phyloP scores from a whole-genome alignment of 2,329 filamentous ascomycete species.

The Zalaria obscura region DNA sequence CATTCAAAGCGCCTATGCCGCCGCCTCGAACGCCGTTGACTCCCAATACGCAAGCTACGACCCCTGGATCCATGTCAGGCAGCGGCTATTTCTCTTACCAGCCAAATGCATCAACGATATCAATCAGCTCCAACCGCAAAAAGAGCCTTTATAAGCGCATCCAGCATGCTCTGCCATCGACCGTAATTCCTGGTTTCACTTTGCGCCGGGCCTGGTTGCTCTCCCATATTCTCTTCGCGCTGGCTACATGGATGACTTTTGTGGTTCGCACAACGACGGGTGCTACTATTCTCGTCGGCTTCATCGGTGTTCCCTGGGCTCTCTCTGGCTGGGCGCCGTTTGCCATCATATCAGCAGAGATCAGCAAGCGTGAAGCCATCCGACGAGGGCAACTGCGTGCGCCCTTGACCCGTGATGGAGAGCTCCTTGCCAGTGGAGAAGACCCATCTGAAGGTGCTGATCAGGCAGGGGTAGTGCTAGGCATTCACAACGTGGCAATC shows the following conservation, averaged over 20 bases:
- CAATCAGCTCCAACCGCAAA: conserved; percentile 7
- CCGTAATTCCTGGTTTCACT: conserved; percentile 72
- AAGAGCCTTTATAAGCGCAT: conserved; percentile 10
- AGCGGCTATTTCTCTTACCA: conserved; percentile 13
- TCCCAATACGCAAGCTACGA: conserved; percentile 15
- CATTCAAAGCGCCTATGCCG: conserved; percentile 42
- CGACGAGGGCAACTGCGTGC: conserved; percentile 34
- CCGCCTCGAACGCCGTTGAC: conserved; percentile 24
- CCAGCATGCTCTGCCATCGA: conserved; percentile 8
- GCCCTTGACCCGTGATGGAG: conserved; percentile 18
- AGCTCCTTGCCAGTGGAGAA: conserved; percentile 27
- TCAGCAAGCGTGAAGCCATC: conserved; percentile 65
- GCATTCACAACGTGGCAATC: conserved; percentile 91
- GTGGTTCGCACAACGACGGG: conserved; percentile 56
- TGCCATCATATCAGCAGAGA: conserved; percentile 86
- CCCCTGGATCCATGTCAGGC: conserved; percentile 13
- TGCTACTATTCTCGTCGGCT: conserved; percentile 63
- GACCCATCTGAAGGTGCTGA: conserved; percentile 47
- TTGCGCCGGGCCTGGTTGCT: conserved; percentile 78
- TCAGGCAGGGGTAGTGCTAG: conserved; percentile 79
- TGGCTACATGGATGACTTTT: conserved; percentile 71
- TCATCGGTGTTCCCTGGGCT: conserved; percentile 85
- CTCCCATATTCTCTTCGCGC: conserved; percentile 70
- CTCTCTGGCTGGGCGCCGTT: conserved; percentile 90
- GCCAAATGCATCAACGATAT: background rate